Evolutionary conservation across 176 grass and related monocot genomes (phyloP), one percentile per base, ranked within the genome.

Genomic region (barley (Hordeum vulgare)): DNA sequence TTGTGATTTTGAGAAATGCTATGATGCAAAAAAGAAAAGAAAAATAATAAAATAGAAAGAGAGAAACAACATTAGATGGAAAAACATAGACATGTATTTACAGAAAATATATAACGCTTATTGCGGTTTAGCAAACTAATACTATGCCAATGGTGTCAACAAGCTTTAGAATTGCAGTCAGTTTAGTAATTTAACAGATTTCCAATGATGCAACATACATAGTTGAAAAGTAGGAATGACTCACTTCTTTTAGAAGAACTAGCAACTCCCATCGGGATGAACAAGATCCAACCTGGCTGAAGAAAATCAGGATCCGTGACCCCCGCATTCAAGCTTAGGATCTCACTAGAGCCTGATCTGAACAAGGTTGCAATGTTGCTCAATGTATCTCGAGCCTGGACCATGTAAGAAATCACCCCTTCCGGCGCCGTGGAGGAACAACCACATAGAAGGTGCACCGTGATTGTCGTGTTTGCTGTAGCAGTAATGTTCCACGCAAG

Each of bases 201-300:
- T 39, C 11, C 10, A 76, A 37, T 56, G 29, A 47, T 24, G 34
- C 31, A 72, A 25, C 79, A 27, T 9, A 78, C 5, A 37, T 25
- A 67, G 45, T 33, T 74, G 6, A 71, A 36, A 54, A 76, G 12
- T 25, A 89, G 18, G 23, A 71, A 61, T 65, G 18, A 75, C 73
- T 93, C 58, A 86, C 92, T 82, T 86, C 86, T 88, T 8, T 74
- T 67, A 49, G 81, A 81, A 64, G 82, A 31, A 67, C 18, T n/a
- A 65, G 56, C 27, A 74, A 79, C 66, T 72, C 84, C 84, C 84
- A 87, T 91, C 1, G 89, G 92, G 17, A 94, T 28, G 71, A 91
- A 91, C 39, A 94, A 86, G 42, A 85, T 7, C 85, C 68, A 84
- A 0, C 84, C 84, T 49, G 33, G 36, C 11, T 10, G 71, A n/a